Conservation (phyloP, 2,329 filamentous ascomycete species). For the Exophiala sideris region DNA sequence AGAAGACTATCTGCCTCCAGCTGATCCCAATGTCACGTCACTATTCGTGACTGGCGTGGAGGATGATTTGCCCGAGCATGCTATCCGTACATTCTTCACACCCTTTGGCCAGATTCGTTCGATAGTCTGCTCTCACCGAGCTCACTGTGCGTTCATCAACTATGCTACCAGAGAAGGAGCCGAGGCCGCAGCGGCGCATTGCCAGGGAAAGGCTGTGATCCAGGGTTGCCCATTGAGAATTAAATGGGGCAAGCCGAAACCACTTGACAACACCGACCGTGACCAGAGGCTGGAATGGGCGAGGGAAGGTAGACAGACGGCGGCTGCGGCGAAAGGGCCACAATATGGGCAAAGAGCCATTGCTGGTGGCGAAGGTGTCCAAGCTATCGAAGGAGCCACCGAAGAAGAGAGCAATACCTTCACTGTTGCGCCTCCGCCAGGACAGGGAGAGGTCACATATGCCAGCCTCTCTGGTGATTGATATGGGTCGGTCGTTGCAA, state of each 20-base stretch:
- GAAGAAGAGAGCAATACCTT: constrained; percentile 36
- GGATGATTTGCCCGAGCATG: constrained; percentile 90
- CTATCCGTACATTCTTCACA: constrained; percentile 85
- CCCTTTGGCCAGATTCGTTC: constrained; percentile 86
- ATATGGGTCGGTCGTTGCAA: constrained; percentile 26
- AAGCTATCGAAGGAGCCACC: constrained; percentile 40
- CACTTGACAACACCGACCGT: constrained; percentile 84
- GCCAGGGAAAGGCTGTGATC: constrained; percentile 84
- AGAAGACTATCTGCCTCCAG: constrained; percentile 80
- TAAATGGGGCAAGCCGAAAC: constrained; percentile 89
- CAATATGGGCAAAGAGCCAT: constrained; percentile 28
- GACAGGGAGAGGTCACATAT: constrained; percentile 73
- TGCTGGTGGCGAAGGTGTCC: constrained; percentile 31
- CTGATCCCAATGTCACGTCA: constrained; percentile 82
- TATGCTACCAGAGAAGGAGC: constrained; percentile 80
- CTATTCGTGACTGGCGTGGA: constrained; percentile 94
- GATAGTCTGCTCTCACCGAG: constrained; percentile 92
- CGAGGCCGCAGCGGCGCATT: constrained; percentile 78
- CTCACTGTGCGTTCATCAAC: constrained; percentile 95
- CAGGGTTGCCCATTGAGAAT: constrained; percentile 86
- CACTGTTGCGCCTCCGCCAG: constrained; percentile 72
- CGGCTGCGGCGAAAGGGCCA: constrained; percentile 46
- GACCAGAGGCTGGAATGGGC: constrained; percentile 80
- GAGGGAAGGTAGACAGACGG: constrained; percentile 67
- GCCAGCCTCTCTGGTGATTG: constrained; percentile 80